These are phyloP conservation scores for Yamadazyma endophytica DNA, from an alignment of 805 yeast species.

Conservation along the genomic window DNA sequence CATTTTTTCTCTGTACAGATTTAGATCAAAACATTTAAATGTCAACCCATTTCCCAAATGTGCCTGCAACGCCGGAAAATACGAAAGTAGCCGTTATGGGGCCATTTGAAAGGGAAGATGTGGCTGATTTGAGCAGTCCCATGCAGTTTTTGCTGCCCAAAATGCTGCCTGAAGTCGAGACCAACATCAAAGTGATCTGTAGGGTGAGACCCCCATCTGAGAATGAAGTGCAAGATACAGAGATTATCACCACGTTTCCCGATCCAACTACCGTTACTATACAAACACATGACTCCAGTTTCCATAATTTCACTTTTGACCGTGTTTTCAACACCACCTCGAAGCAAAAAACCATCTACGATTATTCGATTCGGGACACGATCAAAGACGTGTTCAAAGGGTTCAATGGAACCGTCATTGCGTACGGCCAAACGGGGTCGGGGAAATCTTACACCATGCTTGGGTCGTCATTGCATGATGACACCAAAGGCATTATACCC, in stretches of 20 bases:
- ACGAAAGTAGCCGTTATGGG: too few species aligned
- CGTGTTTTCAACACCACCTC: constrained; percentile 51
- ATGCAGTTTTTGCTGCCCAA: too few species aligned
- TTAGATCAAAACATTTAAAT: too few species aligned
- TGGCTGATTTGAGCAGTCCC: too few species aligned
- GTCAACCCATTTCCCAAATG: too few species aligned
- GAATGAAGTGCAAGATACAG: constrained; percentile 20
- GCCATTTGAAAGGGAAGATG: too few species aligned
- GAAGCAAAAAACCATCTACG: constrained; percentile 56
- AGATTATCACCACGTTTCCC: constrained; percentile 14
- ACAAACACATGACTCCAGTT: constrained; percentile 6
- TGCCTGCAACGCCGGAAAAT: too few species aligned
- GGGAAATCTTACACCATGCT: constrained; percentile 78
- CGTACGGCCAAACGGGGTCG: constrained; percentile 78
- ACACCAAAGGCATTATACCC: constrained; percentile 63
- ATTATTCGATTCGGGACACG: constrained; percentile 54
- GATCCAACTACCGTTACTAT: constrained; percentile 21
- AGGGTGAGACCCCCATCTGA: constrained; percentile 61
- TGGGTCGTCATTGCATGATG: constrained; percentile 42
- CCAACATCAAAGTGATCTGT: constrained; percentile 70
- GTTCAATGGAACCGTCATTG: constrained; percentile 70
- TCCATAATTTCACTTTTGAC: constrained; percentile 54
- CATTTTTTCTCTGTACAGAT: too few species aligned
- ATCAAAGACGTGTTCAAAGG: constrained; percentile 72
- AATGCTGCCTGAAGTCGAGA: too few species aligned